phyloP scores from a whole-genome alignment of 2,329 filamentous ascomycete genomes.

The Arthrinium phaeospermum region DNA sequence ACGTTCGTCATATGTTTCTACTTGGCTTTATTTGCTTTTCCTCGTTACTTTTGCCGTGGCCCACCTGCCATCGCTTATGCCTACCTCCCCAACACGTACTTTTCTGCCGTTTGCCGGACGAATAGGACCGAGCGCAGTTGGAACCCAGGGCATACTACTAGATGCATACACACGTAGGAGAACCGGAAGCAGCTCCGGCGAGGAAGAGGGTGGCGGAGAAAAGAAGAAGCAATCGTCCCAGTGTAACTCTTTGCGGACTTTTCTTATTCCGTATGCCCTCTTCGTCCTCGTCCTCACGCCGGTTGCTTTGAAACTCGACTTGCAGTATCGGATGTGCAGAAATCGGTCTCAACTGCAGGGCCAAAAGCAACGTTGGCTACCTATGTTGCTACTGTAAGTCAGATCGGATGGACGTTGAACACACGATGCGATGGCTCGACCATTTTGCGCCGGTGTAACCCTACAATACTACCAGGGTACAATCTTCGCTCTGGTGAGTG shows the following conservation, averaged over 20 bases:
- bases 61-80: no score
- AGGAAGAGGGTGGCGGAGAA: not conserved
- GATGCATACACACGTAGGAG: no score
- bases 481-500: not conserved
- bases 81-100: not conserved
- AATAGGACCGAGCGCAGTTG: not conserved
- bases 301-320: not conserved
- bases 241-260: not conserved
- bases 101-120: not conserved
- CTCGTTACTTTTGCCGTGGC: not conserved
- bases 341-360: not conserved
- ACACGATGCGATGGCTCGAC: not conserved
- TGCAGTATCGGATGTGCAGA: not conserved
- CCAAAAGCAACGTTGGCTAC: not conserved
- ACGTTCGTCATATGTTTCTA: not conserved
- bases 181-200: not conserved
- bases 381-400: no score
- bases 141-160: no score
- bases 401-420: not conserved
- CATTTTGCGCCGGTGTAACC: not conserved
- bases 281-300: no score
- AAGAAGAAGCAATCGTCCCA: not conserved
- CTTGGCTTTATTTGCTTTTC: not conserved
- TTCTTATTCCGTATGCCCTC: not conserved
- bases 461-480: not conserved